Conservation (phyloP, 2,329 filamentous ascomycete genomes). For the Tolypocladium tropicale region DNA sequence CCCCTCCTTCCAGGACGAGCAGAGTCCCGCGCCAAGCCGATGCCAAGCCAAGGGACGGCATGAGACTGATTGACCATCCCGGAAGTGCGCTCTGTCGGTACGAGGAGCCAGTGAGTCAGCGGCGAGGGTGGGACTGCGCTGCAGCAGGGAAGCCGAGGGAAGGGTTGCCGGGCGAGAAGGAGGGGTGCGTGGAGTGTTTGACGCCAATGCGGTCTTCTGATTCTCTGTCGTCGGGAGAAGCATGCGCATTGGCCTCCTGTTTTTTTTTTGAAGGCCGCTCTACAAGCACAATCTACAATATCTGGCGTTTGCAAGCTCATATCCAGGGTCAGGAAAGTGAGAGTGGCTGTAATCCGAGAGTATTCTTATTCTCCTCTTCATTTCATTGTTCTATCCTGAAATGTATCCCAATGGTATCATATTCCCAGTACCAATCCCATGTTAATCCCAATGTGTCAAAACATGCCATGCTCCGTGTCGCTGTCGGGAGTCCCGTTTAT, state of each 20-base stretch:
- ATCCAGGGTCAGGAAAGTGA: not conserved
- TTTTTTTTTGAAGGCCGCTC: no score
- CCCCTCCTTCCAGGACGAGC: not conserved
- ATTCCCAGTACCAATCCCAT: not conserved
- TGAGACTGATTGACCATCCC: not conserved
- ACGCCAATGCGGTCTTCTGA: not conserved
- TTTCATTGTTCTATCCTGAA: not conserved
- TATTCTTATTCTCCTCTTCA: not conserved
- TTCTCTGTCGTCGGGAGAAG: no score
- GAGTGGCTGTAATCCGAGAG: not conserved
- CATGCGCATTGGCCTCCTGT: no score
- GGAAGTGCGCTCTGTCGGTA: no score
- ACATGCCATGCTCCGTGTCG: not conserved
- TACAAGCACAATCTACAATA: no score
- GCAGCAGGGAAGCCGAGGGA: not conserved
- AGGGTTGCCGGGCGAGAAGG: not conserved
- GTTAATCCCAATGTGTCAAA: not conserved
- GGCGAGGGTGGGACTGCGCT: not conserved
- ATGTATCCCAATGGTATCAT: not conserved
- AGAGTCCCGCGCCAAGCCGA: not conserved
- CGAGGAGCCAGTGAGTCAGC: not conserved
- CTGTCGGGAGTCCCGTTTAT: not conserved
- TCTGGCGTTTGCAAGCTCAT: not conserved
- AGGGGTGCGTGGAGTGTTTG: not conserved
- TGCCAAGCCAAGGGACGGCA: not conserved